A percentile compares a stretch with the other conserved stretches of the same genome.
Conservation (phyloP, 768 basidiomycete genomes). For the Harrya chromipes region DNA sequence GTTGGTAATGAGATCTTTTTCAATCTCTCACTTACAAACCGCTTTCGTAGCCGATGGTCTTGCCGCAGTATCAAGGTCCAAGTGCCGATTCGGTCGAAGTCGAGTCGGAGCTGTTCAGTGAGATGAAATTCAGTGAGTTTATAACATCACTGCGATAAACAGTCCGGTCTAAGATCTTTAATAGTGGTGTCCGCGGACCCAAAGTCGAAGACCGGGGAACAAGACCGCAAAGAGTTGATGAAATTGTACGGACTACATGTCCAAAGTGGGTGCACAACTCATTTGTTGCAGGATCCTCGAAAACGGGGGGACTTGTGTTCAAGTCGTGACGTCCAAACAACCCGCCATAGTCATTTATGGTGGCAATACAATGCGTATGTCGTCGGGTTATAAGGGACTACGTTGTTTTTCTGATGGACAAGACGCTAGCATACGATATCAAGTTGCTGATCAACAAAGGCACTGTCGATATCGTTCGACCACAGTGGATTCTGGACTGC, state of each 20-base stretch:
- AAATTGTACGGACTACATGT: conserved; percentile 48
- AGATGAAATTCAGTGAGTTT: conserved; percentile 73
- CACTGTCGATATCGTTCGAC: conserved; percentile 68
- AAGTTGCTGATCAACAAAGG: conserved; percentile 69
- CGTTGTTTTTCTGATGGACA: not conserved
- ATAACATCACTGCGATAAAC: no score
- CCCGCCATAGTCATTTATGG: conserved; percentile 63
- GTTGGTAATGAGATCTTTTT: not conserved
- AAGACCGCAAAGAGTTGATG: conserved; percentile 67
- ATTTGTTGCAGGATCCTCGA: conserved; percentile 53
- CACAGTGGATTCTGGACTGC: conserved; percentile 81
- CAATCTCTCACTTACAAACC: not conserved
- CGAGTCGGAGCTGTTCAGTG: conserved; percentile 66
- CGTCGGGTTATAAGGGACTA: not conserved
- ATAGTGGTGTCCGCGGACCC: conserved; percentile 76
- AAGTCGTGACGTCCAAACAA: conserved; percentile 55
- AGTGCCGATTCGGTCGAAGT: conserved; percentile 57
- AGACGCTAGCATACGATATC: conserved; percentile 59
- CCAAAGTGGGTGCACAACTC: not conserved
- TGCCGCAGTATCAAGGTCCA: conserved; percentile 66
- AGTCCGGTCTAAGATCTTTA: not conserved
- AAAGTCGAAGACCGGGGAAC: conserved; percentile 59
- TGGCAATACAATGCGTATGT: conserved; percentile 65
- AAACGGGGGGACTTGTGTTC: conserved; percentile 63
- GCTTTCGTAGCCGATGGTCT: conserved; percentile 46